Evolutionary conservation across 1,139 yeast genomes (phyloP), one percentile per base, ranked within the genome.

Genomic region (Hemisphaericaspora lyxosophila): DNA sequence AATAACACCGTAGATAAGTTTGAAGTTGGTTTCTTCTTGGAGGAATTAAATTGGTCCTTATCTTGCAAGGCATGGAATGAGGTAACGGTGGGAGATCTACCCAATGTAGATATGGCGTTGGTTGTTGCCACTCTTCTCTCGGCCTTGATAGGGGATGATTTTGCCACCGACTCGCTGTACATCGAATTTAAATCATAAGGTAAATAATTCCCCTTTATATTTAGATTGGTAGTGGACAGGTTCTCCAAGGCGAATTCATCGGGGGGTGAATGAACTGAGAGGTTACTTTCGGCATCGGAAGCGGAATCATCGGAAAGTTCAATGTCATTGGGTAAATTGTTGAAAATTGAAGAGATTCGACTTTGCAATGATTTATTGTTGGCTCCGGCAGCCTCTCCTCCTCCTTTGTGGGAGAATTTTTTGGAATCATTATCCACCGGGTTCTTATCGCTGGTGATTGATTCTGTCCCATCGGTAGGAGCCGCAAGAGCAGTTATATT

Each of bases 231-330:
- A 13, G 19, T 31, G 2, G 41, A 35, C 5, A 28, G 36, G 15
- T 33, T 37, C 16, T 35, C 31, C n/a, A 23, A 34, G 7, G 14
- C 8, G 13, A 27, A 20, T 3, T 18, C 23, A 33, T 33, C 22
- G 12, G 31, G 2, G 4, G 17, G 31, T 12, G 18, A 26, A 19
- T 26, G 18, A 7, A 18, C 23, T 8, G 30, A 26, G 11, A 18
- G 30, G 11, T 39, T 28, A 31, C 51, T 46, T 22, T 35, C 43
- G 23, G 47, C 47, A 30, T 70, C 76, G 3, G 73, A 67, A 5
- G 73, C 75, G 3, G 75, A 68, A 48, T 71, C 77, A 40, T 72
- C 78, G 0, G 75, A 69, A 7, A 72, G 49, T 43, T 71, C 77
- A 38, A 72, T 70, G 51, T 72, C 78, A 46, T 72, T 72, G 8